A percentile compares a stretch with the other conserved stretches of the same genome.
These are phyloP conservation scores for Hypoxylon intermedium DNA, from an alignment of 495 filamentous ascomycete genomes.

Conservation along the genomic window DNA sequence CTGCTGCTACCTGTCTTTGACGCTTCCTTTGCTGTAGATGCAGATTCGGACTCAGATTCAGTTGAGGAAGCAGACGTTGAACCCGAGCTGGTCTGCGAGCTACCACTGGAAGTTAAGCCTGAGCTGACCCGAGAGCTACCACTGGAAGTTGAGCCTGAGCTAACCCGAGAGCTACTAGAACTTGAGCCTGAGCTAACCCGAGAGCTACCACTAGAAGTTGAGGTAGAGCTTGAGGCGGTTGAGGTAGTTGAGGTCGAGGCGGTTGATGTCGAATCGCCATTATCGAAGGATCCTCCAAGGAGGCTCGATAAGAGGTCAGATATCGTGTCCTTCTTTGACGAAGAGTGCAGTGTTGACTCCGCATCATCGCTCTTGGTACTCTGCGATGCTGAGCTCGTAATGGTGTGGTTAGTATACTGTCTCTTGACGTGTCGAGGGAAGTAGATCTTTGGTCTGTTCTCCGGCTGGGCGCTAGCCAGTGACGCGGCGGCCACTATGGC, in stretches of 20 bases:
- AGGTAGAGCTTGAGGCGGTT: not conserved
- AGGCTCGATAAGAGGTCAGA: constrained; percentile 40
- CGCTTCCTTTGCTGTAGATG: constrained; percentile 10
- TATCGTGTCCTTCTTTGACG: constrained; percentile 44
- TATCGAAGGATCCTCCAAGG: constrained; percentile 15
- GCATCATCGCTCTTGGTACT: constrained; percentile 26
- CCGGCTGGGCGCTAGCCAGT: constrained; percentile 52
- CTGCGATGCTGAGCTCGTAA: constrained; percentile 44
- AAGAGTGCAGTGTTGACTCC: constrained; percentile 29
- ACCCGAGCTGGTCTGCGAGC: constrained; percentile 14
- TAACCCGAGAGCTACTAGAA: constrained; percentile 7
- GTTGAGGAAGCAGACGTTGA: constrained; percentile 2
- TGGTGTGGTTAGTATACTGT: constrained; percentile 57
- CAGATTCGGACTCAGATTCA: constrained; percentile 18
- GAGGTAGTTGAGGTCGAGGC: constrained; percentile 16
- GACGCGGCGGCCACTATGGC: constrained; percentile 61
- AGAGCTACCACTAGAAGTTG: not conserved
- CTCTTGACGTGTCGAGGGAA: constrained; percentile 68
- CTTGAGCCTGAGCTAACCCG: constrained; percentile 6
- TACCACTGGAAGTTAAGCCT: not conserved
- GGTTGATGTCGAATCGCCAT: constrained; percentile 23
- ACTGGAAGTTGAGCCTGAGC: constrained; percentile 1
- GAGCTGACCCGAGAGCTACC: constrained; percentile 9
- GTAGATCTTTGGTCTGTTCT: constrained; percentile 61
- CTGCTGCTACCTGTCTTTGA: constrained; percentile 10